A percentile compares a stretch with the other conserved stretches of the same genome.
Conservation (phyloP, 331 rosid species). For the Telfairia occidentalis region DNA sequence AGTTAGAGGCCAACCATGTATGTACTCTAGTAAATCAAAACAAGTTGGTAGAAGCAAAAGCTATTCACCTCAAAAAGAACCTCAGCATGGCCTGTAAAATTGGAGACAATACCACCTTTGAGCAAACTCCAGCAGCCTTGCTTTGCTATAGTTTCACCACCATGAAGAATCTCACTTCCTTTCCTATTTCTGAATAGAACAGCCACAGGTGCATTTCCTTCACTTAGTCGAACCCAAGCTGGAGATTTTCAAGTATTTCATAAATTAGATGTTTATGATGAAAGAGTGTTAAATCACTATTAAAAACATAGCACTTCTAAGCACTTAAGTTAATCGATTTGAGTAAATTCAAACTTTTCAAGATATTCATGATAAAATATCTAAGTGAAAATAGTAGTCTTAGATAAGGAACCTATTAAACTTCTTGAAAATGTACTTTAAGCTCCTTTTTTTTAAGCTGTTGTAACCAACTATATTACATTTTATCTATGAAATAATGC, state of each 20-base stretch:
- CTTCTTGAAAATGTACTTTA: too few relatives aligned
- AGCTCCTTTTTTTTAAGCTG: too few relatives aligned
- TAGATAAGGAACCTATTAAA: too few relatives aligned
- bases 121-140: constrained; percentile 73
- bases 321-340: too few relatives aligned
- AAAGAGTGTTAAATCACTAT: neutral
- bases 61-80: constrained; percentile 50
- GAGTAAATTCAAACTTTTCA: too few relatives aligned
- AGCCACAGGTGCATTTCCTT: constrained; percentile 47
- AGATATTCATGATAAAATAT: too few relatives aligned
- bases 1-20: neutral
- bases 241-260: neutral
- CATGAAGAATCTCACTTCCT: constrained; percentile 23
- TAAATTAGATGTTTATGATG: neutral
- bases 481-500: too few relatives aligned
- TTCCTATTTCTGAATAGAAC: constrained; percentile 35
- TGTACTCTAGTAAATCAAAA: neutral
- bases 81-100: constrained; percentile 39
- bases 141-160: constrained; percentile 44
- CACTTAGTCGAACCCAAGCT: constrained; percentile 74
- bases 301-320: too few relatives aligned
- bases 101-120: constrained; percentile 72
- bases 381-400: too few relatives aligned
- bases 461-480: too few relatives aligned
- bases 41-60: neutral